Conservation (phyloP, 2,329 filamentous ascomycete genomes). For the Albifimbria verrucaria region DNA sequence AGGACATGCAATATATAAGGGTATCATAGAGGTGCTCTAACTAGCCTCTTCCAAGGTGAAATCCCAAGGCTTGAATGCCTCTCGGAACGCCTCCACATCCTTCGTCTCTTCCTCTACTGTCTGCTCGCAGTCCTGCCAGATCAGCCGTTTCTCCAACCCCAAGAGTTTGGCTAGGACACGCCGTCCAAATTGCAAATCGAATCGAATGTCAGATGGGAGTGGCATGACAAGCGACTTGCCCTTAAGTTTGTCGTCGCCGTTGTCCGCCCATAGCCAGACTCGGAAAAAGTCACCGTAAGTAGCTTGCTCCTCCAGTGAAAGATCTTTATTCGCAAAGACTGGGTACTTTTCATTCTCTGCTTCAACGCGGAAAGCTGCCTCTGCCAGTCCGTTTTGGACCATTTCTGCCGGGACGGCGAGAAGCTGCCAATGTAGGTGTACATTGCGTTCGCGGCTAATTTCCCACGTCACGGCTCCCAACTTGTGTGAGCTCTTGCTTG, state of each 20-base stretch:
- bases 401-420: constrained; percentile 70
- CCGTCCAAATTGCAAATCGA: constrained; percentile 88
- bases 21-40: constrained; percentile 8
- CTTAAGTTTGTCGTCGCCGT: constrained; percentile 51
- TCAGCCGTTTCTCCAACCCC: constrained; percentile 69
- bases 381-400: constrained; percentile 70
- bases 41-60: constrained; percentile 54
- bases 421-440: constrained; percentile 94
- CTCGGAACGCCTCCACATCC: constrained; percentile 77
- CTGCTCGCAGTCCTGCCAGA: constrained; percentile 85
- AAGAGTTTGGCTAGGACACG: constrained; percentile 86
- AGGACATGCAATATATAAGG: too few species aligned
- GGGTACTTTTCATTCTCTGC: constrained; percentile 70
- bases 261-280: constrained; percentile 72
- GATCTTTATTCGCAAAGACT: constrained; percentile 43
- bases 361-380: constrained; percentile 84
- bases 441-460: constrained; percentile 74
- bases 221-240: constrained; percentile 69
- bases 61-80: constrained; percentile 81
- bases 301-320: constrained; percentile 48
- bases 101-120: constrained; percentile 71
- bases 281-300: constrained; percentile 68
- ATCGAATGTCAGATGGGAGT: constrained; percentile 67
- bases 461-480: constrained; percentile 90
- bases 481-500: constrained; percentile 46